Evolutionary conservation across 148 eudicot genomes (phyloP).

Genomic region (Silene conica): DNA sequence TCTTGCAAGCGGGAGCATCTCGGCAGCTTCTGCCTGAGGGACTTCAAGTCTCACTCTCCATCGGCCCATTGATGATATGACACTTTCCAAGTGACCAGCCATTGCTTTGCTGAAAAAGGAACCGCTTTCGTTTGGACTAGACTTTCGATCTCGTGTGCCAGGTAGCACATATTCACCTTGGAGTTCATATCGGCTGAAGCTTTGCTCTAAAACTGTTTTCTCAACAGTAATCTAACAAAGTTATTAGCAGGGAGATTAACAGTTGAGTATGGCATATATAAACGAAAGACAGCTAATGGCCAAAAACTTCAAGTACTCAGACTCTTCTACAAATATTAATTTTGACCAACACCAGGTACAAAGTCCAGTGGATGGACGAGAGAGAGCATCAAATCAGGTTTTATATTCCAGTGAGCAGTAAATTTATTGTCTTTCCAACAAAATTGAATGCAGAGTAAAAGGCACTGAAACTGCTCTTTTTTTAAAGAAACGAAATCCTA

Average conservation of each 20-base stretch:
- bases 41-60: constrained; percentile 99
- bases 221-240: constrained; percentile 80
- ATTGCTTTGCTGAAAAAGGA: constrained; percentile 72
- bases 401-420: not conserved
- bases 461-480: not conserved
- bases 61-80: constrained; percentile 96
- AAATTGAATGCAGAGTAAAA: not conserved
- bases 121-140: constrained; percentile 57
- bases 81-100: constrained; percentile 86
- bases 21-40: constrained; percentile 96
- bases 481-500: too few species aligned
- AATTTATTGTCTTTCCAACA: not conserved
- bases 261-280: not conserved
- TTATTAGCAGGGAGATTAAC: constrained; percentile 4
- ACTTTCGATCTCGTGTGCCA: constrained; percentile 79
- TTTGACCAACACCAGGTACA: not conserved
- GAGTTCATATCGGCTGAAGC: constrained; percentile 87
- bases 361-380: not conserved
- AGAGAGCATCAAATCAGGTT: not conserved
- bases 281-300: not conserved
- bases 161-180: constrained; percentile 99
- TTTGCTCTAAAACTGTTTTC: constrained; percentile 91
- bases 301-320: not conserved
- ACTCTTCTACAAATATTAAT: not conserved
- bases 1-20: constrained; percentile 99